phyloP scores from a whole-genome alignment of 352 stramenopile species.

The Hyaloperonospora arabidopsidis region DNA sequence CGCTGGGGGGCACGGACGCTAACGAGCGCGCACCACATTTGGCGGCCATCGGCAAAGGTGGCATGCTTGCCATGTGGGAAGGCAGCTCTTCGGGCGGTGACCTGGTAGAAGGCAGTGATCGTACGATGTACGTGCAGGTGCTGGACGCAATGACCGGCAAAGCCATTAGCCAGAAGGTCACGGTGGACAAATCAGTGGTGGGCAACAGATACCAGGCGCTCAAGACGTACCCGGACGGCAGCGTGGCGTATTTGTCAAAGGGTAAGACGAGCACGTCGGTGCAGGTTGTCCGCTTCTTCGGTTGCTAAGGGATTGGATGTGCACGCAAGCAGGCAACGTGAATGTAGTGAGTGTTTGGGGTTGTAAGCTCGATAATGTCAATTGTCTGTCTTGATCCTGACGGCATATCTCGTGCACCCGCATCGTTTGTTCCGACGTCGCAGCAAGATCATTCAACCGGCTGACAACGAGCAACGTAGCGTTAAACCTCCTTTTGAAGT shows the following conservation, averaged over 20 bases:
- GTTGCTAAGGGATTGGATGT: slow-evolving; percentile 22
- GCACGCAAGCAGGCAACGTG: too few species aligned
- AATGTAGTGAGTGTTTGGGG: too few species aligned
- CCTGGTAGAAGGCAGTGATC: slow-evolving; percentile 18
- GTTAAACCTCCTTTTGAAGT: too few species aligned
- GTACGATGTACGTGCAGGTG: slow-evolving; percentile 47
- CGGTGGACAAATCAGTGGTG: slow-evolving; percentile 33
- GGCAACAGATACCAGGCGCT: slow-evolving; percentile 63
- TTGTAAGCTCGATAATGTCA: too few species aligned
- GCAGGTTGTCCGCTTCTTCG: slow-evolving; percentile 44
- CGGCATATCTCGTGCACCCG: too few species aligned
- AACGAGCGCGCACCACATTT: slow-evolving; percentile 51
- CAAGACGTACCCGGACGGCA: slow-evolving; percentile 42
- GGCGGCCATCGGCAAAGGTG: slow-evolving; percentile 31
- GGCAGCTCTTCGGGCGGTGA: slow-evolving; percentile 34
- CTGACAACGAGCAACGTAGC: too few species aligned
- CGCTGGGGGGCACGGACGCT: slow-evolving; percentile 34
- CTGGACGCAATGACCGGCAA: slow-evolving; percentile 33
- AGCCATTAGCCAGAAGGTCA: slow-evolving; percentile 37
- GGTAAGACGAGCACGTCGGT: slow-evolving; percentile 31
- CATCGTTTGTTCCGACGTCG: too few species aligned
- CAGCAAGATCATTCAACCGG: too few species aligned
- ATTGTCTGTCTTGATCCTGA: too few species aligned
- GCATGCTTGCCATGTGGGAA: slow-evolving; percentile 45
- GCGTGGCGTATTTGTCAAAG: slow-evolving; percentile 47